Conservation (phyloP, 805 yeast species). For the Barnettozyma siamensis region DNA sequence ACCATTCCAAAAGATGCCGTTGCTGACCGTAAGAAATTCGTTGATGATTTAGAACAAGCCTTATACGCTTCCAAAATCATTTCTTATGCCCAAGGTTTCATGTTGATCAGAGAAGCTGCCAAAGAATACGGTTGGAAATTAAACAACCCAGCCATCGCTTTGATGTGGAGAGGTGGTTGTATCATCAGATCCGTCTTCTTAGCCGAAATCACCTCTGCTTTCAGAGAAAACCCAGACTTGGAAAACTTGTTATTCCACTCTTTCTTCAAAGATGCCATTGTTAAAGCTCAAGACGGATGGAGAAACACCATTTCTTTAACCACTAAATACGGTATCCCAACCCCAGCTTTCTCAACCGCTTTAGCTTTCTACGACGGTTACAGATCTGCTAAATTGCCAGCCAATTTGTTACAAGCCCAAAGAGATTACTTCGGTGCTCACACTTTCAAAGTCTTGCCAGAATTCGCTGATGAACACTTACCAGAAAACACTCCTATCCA, state of each 20-base stretch:
- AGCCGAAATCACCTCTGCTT: conserved; percentile 95
- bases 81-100: conserved; percentile 99
- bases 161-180: conserved; percentile 99
- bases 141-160: conserved; percentile 96
- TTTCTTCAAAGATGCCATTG: conserved; percentile 87
- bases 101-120: conserved; percentile 98
- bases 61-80: conserved; percentile 97
- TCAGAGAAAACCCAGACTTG: conserved; percentile 86
- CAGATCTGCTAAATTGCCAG: conserved; percentile 94
- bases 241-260: conserved; percentile 95
- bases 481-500: conserved; percentile 83
- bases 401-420: conserved; percentile 98
- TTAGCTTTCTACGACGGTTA: conserved; percentile 97
- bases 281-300: conserved; percentile 95
- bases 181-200: conserved; percentile 98
- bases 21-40: conserved; percentile 75
- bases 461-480: conserved; percentile 66
- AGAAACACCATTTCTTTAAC: conserved; percentile 80
- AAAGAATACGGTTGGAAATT: conserved; percentile 94
- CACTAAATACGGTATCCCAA: conserved; percentile 84
- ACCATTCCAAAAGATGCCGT: conserved; percentile 51
- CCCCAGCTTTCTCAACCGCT: conserved; percentile 97
- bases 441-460: conserved; percentile 94
- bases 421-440: conserved; percentile 99
- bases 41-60: conserved; percentile 96